phyloP scores from a whole-genome alignment of 2,329 filamentous ascomycete genomes.

The Hypoxylon sp. region DNA sequence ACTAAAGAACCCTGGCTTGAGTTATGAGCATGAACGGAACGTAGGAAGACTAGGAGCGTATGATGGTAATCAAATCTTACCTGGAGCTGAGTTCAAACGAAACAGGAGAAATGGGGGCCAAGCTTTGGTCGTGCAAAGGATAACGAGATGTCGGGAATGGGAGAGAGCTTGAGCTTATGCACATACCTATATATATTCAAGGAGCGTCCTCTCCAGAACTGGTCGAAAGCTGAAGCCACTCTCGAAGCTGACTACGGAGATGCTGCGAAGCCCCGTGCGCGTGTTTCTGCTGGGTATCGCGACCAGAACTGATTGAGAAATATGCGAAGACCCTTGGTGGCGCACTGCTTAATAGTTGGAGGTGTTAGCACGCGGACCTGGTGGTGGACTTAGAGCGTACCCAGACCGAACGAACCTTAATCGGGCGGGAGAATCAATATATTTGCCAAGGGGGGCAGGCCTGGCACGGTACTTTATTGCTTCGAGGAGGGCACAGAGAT shows the following conservation, averaged over 20 bases:
- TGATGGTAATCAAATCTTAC: constrained; percentile 27
- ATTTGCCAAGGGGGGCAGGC: background rate
- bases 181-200: constrained; percentile 8
- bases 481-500: constrained; percentile 2
- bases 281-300: background rate
- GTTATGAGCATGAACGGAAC: constrained; percentile 34
- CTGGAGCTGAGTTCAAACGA: constrained; percentile 4
- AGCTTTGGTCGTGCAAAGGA: constrained; percentile 21
- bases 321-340: constrained; percentile 6
- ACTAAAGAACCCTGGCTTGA: constrained; percentile 32
- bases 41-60: constrained; percentile 14
- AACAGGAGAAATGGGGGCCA: constrained; percentile 1
- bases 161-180: background rate
- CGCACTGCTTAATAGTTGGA: background rate
- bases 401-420: constrained; percentile 34
- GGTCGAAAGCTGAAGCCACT: background rate
- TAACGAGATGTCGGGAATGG: constrained; percentile 4
- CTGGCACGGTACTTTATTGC: constrained; percentile 2
- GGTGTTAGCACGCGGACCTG: constrained; percentile 3
- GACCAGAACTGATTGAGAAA: background rate
- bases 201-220: background rate
- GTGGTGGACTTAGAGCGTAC: background rate
- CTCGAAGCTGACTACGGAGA: background rate
- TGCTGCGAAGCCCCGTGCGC: background rate
- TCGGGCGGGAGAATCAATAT: constrained; percentile 11